phyloP scores from a whole-genome alignment of 2,329 filamentous ascomycete genomes.

The Lecanosticta acicola region DNA sequence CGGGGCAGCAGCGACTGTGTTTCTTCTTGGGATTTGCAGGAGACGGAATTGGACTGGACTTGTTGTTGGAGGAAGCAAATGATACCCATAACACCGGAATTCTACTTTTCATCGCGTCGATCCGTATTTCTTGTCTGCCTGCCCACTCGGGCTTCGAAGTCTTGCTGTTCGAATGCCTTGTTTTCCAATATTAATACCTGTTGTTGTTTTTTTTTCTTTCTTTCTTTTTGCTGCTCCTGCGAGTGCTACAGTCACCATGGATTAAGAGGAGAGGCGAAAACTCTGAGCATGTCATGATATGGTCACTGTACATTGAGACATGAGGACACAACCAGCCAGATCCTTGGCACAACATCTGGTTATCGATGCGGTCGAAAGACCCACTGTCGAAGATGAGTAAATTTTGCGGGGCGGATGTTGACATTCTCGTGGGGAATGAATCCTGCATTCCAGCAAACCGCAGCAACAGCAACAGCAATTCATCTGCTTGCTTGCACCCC shows the following conservation, averaged over 20 bases:
- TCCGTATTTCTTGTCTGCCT: background rate
- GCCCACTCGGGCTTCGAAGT: no score
- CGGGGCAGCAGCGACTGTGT: background rate
- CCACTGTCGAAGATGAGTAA: no score
- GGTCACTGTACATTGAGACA: no score
- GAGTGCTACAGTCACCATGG: constrained; percentile 27
- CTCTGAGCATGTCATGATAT: no score
- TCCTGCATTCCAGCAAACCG: background rate
- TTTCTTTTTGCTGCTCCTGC: constrained; percentile 29
- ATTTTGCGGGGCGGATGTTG: no score
- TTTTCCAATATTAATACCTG: constrained; percentile 25
- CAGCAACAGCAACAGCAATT: background rate
- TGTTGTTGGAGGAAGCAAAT: constrained; percentile 1
- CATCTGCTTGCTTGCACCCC: background rate
- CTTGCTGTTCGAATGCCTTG: constrained; percentile 9
- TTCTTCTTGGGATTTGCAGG: background rate
- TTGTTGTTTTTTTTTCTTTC: constrained; percentile 20
- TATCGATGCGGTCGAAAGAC: no score
- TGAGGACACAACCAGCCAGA: no score
- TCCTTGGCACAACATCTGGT: no score
- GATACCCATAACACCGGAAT: constrained; percentile 3
- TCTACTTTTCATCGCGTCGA: background rate
- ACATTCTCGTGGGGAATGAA: no score
- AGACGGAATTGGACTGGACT: background rate
- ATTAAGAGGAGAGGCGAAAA: constrained; percentile 1